Percentiles rank a stretch among this genome's conserved stretches.
phyloP scores from a whole-genome alignment of 2,329 filamentous ascomycete genomes.

The Immersiporthe knoxdaviesiana region DNA sequence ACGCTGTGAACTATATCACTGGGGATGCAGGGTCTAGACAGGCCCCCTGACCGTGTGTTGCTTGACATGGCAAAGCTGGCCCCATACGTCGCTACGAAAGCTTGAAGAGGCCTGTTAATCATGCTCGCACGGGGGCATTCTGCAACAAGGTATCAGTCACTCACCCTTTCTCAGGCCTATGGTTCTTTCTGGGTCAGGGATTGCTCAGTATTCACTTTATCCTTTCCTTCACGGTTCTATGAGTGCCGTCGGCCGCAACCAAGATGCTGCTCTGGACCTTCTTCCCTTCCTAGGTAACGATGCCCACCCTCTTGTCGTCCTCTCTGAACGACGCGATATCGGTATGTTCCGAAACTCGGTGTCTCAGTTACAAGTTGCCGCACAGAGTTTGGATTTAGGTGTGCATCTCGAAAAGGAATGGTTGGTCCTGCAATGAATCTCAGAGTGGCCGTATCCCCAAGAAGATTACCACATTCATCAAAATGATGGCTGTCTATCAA shows the following conservation, averaged over 20 bases:
- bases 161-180: slow-evolving; percentile 1
- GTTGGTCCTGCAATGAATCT: slow-evolving; percentile 19
- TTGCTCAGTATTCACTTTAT: slow-evolving; percentile 11
- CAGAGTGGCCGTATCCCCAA: slow-evolving; percentile 26
- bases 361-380: slow-evolving; percentile 27
- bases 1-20: slow-evolving; percentile 23
- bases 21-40: slow-evolving; percentile 5
- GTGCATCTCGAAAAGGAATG: slow-evolving; percentile 22
- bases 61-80: slow-evolving; percentile 24
- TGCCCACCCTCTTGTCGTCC: slow-evolving; percentile 27
- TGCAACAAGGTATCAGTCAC: not conserved
- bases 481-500: slow-evolving; percentile 25
- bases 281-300: slow-evolving; percentile 29
- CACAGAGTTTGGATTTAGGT: slow-evolving; percentile 28
- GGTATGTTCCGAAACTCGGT: slow-evolving; percentile 18
- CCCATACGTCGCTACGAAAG: slow-evolving; percentile 20
- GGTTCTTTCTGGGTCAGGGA: slow-evolving; percentile 8
- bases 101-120: not conserved
- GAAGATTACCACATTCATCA: slow-evolving; percentile 27
- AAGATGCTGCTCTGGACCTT: slow-evolving; percentile 29
- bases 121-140: not conserved
- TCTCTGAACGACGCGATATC: slow-evolving; percentile 27
- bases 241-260: slow-evolving; percentile 29
- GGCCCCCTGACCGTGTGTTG: slow-evolving; percentile 11
- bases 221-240: slow-evolving; percentile 17